These are phyloP conservation scores for Leersia perrieri DNA, from an alignment of 176 grass and related monocot genomes.

Conservation along the genomic window DNA sequence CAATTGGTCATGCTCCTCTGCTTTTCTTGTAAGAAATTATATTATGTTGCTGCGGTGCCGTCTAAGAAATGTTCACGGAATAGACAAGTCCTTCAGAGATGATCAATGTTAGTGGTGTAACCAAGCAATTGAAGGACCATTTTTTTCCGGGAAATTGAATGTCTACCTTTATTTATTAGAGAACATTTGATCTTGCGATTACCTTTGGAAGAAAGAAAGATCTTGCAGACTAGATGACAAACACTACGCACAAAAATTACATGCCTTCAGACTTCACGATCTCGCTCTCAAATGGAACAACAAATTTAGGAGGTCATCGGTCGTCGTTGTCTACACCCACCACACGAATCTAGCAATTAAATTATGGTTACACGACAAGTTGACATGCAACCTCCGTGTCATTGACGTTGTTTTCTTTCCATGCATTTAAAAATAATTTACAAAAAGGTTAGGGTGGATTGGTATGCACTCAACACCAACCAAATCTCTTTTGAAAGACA, in stretches of 20 bases:
- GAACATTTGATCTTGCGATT: not conserved
- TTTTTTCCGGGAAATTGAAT: not conserved
- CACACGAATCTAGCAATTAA: not conserved
- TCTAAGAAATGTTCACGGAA: no score
- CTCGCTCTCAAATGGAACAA: not conserved
- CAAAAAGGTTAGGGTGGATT: not conserved
- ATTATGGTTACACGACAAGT: not conserved
- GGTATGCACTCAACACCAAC: not conserved
- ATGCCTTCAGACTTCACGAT: not conserved
- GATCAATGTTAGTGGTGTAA: no score
- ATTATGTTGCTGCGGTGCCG: no score
- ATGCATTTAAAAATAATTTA: not conserved
- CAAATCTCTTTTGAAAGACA: slow-evolving; percentile 4
- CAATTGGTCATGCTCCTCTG: no score
- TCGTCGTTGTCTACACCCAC: not conserved
- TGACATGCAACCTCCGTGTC: not conserved
- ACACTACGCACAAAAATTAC: not conserved
- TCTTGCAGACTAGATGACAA: not conserved
- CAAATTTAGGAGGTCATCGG: not conserved
- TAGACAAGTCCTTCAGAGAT: no score
- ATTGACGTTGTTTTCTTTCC: not conserved
- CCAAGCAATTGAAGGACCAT: no score
- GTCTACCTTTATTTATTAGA: not conserved
- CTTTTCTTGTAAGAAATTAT: no score
- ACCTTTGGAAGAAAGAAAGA: not conserved